These are phyloP conservation scores for Lagenidium sp. DNA, from an alignment of 352 stramenopile genomes.

Conservation along the genomic window DNA sequence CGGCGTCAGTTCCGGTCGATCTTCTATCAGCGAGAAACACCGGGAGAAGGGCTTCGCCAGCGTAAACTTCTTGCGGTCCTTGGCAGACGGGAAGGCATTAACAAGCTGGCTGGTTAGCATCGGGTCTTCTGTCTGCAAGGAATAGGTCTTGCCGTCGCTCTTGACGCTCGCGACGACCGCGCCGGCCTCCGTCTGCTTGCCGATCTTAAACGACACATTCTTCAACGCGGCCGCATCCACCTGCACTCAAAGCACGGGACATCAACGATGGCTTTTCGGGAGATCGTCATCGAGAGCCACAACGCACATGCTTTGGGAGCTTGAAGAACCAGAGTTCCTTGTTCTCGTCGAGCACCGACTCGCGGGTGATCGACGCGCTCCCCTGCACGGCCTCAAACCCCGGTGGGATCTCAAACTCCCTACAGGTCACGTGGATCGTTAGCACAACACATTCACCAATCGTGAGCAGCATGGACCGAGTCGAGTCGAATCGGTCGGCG, in stretches of 20 bases:
- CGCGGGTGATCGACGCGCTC: conserved; percentile 44
- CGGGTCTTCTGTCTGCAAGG: conserved; percentile 44
- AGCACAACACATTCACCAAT: no score
- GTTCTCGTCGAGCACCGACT: conserved; percentile 51
- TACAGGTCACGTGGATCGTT: no score
- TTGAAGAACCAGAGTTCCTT: conserved; percentile 86
- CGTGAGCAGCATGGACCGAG: no score
- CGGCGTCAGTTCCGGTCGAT: conserved; percentile 12
- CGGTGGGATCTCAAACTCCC: conserved; percentile 73
- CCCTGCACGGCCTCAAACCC: conserved; percentile 59
- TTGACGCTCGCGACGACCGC: conserved; percentile 32
- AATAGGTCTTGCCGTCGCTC: conserved; percentile 37
- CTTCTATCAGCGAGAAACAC: conserved; percentile 63
- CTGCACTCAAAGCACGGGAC: no score
- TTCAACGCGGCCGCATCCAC: conserved; percentile 57
- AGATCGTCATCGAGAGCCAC: no score
- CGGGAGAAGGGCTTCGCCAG: conserved; percentile 67
- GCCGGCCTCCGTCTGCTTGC: conserved; percentile 19
- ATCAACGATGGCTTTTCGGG: no score
- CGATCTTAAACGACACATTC: conserved; percentile 63
- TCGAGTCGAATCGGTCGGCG: no score
- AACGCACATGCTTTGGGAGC: conserved; percentile 72
- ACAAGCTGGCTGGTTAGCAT: conserved; percentile 68
- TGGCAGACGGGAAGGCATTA: conserved; percentile 54
- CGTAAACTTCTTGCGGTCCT: conserved; percentile 47